These are phyloP conservation scores for Theobroma grandiflorum DNA, from an alignment of 441 rosid species.

Conservation along the genomic window DNA sequence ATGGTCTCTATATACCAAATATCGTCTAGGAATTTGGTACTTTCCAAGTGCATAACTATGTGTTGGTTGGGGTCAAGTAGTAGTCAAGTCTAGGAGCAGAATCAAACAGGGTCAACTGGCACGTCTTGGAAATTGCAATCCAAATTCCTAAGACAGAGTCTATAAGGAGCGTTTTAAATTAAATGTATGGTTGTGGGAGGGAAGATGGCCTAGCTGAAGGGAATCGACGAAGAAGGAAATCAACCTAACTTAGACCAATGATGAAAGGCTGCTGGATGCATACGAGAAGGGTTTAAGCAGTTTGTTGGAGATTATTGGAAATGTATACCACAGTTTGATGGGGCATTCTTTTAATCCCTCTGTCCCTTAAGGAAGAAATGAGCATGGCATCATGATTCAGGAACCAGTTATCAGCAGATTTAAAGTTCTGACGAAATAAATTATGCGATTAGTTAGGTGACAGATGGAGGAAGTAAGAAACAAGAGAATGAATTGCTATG, in stretches of 20 bases:
- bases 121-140: neutral
- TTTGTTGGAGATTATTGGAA: too few species aligned
- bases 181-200: neutral
- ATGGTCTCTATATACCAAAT: too few species aligned
- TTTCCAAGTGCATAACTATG: neutral
- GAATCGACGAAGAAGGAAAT: neutral
- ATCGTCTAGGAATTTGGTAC: too few species aligned
- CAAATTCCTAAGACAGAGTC: neutral
- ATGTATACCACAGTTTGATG: neutral
- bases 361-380: neutral
- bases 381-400: neutral
- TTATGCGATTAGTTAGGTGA: neutral
- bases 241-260: neutral
- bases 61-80: neutral
- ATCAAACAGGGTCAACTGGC: neutral
- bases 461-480: neutral
- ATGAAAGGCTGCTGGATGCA: neutral
- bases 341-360: neutral
- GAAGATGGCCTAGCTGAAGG: neutral
- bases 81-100: neutral
- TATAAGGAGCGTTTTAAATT: neutral
- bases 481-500: neutral
- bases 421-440: constrained; percentile 1
- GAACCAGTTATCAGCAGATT: neutral
- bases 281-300: neutral